phyloP scores from a whole-genome alignment of 495 filamentous ascomycete species.

The Neurospora cerealis region DNA sequence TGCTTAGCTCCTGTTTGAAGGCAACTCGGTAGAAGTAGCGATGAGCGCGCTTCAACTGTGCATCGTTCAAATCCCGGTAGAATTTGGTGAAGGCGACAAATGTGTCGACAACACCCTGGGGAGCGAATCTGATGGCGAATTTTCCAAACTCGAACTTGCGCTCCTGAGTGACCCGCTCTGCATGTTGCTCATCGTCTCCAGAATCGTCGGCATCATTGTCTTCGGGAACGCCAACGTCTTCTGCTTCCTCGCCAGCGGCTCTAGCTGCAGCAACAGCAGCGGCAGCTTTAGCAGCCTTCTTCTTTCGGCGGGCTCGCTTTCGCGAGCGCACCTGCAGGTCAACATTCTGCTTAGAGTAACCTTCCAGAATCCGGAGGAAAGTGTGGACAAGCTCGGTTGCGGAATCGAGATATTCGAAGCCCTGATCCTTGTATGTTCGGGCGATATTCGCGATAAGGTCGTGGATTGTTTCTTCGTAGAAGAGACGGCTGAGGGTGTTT shows the following conservation, averaged over 20 bases:
- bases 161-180: conserved; percentile 61
- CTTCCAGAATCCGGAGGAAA: conserved; percentile 84
- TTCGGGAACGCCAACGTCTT: conserved; percentile 16
- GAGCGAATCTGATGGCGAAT: conserved; percentile 70
- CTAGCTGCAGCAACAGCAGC: conserved; percentile 3
- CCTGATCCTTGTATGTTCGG: conserved; percentile 81
- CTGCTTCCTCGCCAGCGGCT: conserved; percentile 7
- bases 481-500: conserved; percentile 91
- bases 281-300: conserved; percentile 44
- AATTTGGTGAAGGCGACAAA: conserved; percentile 72
- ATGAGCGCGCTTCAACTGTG: conserved; percentile 86
- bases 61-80: conserved; percentile 69
- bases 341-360: conserved; percentile 87
- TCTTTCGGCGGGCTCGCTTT: conserved; percentile 56
- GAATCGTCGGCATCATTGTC: conserved; percentile 51
- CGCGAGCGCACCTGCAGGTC: conserved; percentile 85
- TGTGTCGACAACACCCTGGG: conserved; percentile 78
- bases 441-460: conserved; percentile 73
- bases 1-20: conserved; percentile 85
- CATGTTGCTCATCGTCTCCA: conserved; percentile 65
- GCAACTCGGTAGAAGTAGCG: conserved; percentile 91
- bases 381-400: conserved; percentile 86
- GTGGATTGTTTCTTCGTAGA: conserved; percentile 94
- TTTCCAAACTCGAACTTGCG: conserved; percentile 89
- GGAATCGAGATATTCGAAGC: conserved; percentile 86